A percentile compares a stretch with the other conserved stretches of the same genome.
These are phyloP conservation scores for Calonectria fujianensis DNA, from an alignment of 2,329 filamentous ascomycete species.

Conservation along the genomic window DNA sequence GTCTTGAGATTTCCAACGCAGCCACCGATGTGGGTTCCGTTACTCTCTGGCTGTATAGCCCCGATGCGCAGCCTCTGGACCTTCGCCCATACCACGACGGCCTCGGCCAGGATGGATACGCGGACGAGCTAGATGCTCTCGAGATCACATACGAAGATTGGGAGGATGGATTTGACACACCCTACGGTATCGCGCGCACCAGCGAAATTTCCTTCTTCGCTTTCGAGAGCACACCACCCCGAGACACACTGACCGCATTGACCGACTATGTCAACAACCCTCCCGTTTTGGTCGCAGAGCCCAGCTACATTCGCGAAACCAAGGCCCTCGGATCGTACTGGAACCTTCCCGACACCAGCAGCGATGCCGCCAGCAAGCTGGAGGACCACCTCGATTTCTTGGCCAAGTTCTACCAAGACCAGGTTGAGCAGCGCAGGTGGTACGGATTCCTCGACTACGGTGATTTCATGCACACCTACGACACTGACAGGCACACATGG, in stretches of 20 bases:
- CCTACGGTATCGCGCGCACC: slow-evolving; percentile 75
- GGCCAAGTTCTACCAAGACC: slow-evolving; percentile 72
- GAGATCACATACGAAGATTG: slow-evolving; percentile 80
- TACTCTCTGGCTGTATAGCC: slow-evolving; percentile 77
- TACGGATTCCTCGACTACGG: slow-evolving; percentile 79
- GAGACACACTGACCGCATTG: slow-evolving; percentile 66
- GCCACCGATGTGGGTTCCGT: slow-evolving; percentile 69
- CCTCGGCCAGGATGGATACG: slow-evolving; percentile 73
- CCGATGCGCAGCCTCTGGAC: slow-evolving; percentile 73
- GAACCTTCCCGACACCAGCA: slow-evolving; percentile 62
- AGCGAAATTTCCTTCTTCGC: slow-evolving; percentile 74
- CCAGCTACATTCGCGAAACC: slow-evolving; percentile 70
- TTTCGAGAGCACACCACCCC: slow-evolving; percentile 71
- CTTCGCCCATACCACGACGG: slow-evolving; percentile 75
- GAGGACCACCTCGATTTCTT: slow-evolving; percentile 74
- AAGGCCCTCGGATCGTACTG: slow-evolving; percentile 74
- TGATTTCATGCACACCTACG: slow-evolving; percentile 79
- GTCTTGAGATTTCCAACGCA: slow-evolving; percentile 73
- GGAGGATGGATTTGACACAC: slow-evolving; percentile 72
- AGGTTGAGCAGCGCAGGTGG: slow-evolving; percentile 75
- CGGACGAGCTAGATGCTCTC: slow-evolving; percentile 75
- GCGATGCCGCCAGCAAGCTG: slow-evolving; percentile 59
- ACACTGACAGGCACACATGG: slow-evolving; percentile 75
- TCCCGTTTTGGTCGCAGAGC: slow-evolving; percentile 69
- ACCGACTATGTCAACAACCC: slow-evolving; percentile 69